A percentile compares a stretch with the other conserved stretches of the same genome.
Evolutionary conservation across 1,284 basidiomycete species (phyloP).

Genomic region (Ustilago cynodontis): DNA sequence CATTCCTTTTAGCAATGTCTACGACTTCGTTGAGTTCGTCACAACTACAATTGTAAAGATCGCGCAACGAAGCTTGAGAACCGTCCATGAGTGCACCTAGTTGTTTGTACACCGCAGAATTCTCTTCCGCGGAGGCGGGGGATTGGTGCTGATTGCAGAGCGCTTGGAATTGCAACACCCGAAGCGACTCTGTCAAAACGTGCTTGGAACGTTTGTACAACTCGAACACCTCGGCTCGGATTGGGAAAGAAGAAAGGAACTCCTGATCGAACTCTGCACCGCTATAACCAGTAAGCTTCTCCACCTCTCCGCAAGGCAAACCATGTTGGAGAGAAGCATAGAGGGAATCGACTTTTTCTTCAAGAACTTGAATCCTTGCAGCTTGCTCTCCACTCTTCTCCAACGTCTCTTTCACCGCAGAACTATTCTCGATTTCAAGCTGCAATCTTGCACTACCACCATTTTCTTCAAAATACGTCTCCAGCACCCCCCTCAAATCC

Average conservation of each 20-base stretch:
- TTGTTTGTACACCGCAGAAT: constrained; percentile 41
- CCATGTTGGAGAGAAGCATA: constrained; percentile 27
- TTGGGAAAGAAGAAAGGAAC: constrained; percentile 63
- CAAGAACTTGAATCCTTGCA: constrained; percentile 53
- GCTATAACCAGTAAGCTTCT: constrained; percentile 51
- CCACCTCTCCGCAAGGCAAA: constrained; percentile 49
- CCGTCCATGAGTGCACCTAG: constrained; percentile 63
- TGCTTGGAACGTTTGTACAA: constrained; percentile 61
- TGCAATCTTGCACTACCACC: constrained; percentile 29
- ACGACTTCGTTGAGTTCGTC: constrained; percentile 62
- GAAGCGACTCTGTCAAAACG: constrained; percentile 64
- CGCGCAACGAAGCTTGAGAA: constrained; percentile 59
- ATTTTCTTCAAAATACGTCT: constrained; percentile 55
- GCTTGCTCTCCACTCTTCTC: constrained; percentile 59
- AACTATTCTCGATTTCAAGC: constrained; percentile 36
- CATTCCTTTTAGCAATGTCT: constrained; percentile 59
- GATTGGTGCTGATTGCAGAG: constrained; percentile 32
- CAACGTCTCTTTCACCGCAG: constrained; percentile 29
- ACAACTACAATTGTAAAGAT: constrained; percentile 63
- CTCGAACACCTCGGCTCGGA: constrained; percentile 60
- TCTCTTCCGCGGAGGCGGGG: constrained; percentile 7
- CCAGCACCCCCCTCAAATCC: constrained; percentile 57
- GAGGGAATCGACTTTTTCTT: constrained; percentile 39
- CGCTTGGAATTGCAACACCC: constrained; percentile 60
- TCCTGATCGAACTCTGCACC: constrained; percentile 58